Evolutionary conservation across 352 stramenopile genomes (phyloP).

Genomic region (Phytophthora cactorum): DNA sequence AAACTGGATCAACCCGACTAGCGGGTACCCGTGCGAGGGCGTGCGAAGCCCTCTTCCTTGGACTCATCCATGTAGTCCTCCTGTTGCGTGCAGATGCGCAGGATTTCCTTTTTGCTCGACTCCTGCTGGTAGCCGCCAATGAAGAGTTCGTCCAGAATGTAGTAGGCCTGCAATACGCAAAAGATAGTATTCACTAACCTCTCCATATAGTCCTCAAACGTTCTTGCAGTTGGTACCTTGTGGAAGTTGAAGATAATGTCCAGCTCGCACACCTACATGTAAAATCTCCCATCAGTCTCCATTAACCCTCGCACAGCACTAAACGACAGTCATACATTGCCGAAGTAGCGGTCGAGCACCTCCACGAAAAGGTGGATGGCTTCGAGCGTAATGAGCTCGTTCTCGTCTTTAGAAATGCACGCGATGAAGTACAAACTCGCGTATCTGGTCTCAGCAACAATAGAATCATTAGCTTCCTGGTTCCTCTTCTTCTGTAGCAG

Average conservation of each 20-base stretch:
- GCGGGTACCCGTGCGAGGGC: conserved; percentile 65
- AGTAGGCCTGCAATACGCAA: conserved; percentile 91
- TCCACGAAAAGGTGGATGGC: conserved; percentile 99
- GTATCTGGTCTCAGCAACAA: conserved; percentile 66
- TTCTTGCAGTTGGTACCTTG: conserved; percentile 72
- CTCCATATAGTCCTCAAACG: background rate
- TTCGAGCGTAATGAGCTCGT: conserved; percentile 98
- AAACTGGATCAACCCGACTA: conserved; percentile 30
- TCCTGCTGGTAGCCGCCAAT: conserved; percentile 98
- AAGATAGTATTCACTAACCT: background rate
- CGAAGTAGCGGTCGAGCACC: conserved; percentile 98
- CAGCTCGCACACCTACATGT: conserved; percentile 83
- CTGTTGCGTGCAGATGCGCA: conserved; percentile 89
- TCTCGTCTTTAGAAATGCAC: conserved; percentile 95
- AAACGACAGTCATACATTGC: conserved; percentile 69
- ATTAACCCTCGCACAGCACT: background rate
- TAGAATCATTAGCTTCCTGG: background rate
- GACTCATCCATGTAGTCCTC: conserved; percentile 92
- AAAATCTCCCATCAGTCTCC: conserved; percentile 2
- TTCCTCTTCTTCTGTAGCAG: background rate
- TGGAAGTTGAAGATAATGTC: conserved; percentile 99
- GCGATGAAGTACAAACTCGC: conserved; percentile 98
- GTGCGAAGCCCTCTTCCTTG: conserved; percentile 84
- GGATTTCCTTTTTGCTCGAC: conserved; percentile 93
- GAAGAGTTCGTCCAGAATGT: conserved; percentile 99